phyloP scores from a whole-genome alignment of 192 early-diverging fungal species.

The Entomortierella parvispora region DNA sequence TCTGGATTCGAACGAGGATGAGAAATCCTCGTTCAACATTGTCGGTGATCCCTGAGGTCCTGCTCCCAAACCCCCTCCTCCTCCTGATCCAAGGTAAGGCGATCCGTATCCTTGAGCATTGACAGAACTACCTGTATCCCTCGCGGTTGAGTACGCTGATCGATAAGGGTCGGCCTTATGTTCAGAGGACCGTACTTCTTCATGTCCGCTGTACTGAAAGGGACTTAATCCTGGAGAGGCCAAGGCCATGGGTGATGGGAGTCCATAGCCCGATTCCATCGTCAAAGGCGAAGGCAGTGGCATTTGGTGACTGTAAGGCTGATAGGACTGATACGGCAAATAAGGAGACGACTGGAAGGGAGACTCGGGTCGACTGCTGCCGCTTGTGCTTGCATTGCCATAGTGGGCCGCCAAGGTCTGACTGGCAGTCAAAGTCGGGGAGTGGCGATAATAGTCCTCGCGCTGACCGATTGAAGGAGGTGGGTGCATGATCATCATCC shows the following conservation, averaged over 20 bases:
- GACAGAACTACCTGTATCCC: conserved; percentile 9
- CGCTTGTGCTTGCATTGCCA: background rate
- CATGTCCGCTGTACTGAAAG: background rate
- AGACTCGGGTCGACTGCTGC: conserved; percentile 17
- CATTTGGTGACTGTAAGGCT: conserved; percentile 9
- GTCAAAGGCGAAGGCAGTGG: conserved; percentile 32
- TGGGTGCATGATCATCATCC: conserved; percentile 14
- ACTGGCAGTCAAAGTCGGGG: conserved; percentile 34
- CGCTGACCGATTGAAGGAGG: conserved; percentile 17
- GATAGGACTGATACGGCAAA: conserved; percentile 31
- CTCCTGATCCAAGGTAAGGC: conserved; percentile 25
- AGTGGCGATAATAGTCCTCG: conserved; percentile 32
- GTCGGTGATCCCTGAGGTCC: conserved; percentile 19
- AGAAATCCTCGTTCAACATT: conserved; percentile 41
- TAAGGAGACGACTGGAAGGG: conserved; percentile 16
- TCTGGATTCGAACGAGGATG: conserved; percentile 45
- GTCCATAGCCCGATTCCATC: conserved; percentile 10
- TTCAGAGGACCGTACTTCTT: conserved; percentile 12
- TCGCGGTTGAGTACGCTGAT: conserved; percentile 28
- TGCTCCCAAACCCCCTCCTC: no score
- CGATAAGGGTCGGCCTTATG: conserved; percentile 34
- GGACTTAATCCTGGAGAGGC: conserved; percentile 26
- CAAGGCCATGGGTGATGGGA: conserved; percentile 1
- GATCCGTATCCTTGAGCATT: conserved; percentile 13
- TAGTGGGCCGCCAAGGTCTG: conserved; percentile 38